phyloP scores from a whole-genome alignment of 768 basidiomycete species.

The Amanita pseudoporphyria region DNA sequence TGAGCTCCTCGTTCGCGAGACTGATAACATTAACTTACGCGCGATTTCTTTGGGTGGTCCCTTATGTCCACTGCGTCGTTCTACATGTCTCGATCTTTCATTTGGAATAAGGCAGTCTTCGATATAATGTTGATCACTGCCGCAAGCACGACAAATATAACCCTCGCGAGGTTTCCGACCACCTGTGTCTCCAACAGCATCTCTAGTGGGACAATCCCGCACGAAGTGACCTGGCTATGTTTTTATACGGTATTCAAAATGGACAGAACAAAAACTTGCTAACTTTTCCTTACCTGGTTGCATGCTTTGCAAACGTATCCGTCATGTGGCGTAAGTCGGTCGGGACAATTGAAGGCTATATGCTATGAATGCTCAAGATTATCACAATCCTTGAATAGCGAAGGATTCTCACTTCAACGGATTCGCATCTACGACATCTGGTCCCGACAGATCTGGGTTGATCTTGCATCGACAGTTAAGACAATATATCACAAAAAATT shows the following conservation, averaged over 20 bases:
- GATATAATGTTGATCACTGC: slow-evolving; percentile 76
- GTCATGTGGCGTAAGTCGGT: slow-evolving; percentile 67
- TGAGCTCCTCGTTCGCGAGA: slow-evolving; percentile 4
- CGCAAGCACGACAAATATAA: slow-evolving; percentile 89
- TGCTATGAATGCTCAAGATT: slow-evolving; percentile 36
- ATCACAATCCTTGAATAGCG: slow-evolving; percentile 2
- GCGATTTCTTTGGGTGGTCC: slow-evolving; percentile 70
- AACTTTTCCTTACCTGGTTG: slow-evolving; percentile 37
- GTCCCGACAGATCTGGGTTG: slow-evolving; percentile 53
- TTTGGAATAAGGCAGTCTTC: slow-evolving; percentile 78
- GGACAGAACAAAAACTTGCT: slow-evolving; percentile 4
- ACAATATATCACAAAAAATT: not conserved
- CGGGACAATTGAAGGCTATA: slow-evolving; percentile 68
- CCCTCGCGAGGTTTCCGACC: slow-evolving; percentile 75
- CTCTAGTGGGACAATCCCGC: slow-evolving; percentile 78
- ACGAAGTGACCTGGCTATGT: slow-evolving; percentile 72
- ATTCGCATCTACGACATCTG: slow-evolving; percentile 70
- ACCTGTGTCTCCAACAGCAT: slow-evolving; percentile 73
- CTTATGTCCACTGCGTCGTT: slow-evolving; percentile 34
- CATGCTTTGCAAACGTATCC: slow-evolving; percentile 86
- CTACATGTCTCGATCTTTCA: slow-evolving; percentile 29
- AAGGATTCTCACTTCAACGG: slow-evolving; percentile 45
- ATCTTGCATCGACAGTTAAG: slow-evolving; percentile 19
- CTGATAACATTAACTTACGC: slow-evolving; percentile 38
- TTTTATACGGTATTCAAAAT: not conserved